Conservation (phyloP, 495 filamentous ascomycete genomes). For the Articulospora tetracladia region DNA sequence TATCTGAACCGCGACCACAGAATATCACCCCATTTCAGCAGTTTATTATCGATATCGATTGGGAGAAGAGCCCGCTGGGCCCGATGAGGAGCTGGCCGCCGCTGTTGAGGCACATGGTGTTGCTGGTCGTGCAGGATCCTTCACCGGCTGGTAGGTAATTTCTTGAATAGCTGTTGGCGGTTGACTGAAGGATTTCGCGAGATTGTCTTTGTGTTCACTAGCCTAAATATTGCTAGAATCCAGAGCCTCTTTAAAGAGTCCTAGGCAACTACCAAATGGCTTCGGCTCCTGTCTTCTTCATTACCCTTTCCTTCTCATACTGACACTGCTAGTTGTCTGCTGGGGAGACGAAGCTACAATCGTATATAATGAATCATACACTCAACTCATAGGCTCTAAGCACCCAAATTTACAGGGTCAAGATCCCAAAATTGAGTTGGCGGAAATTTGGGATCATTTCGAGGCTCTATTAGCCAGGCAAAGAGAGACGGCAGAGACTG, state of each 20-base stretch:
- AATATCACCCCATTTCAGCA: constrained; percentile 15
- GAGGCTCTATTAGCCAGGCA: constrained; percentile 59
- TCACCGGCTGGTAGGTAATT: constrained; percentile 63
- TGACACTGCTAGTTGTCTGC: constrained; percentile 64
- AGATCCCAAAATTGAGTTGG: constrained; percentile 55
- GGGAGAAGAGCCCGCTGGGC: constrained; percentile 57
- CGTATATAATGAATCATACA: constrained; percentile 70
- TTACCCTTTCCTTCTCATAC: too few species aligned
- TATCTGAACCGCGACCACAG: constrained; percentile 2
- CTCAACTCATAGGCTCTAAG: constrained; percentile 60
- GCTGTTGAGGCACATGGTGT: constrained; percentile 60
- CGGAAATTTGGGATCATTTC: constrained; percentile 63
- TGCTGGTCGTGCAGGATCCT: constrained; percentile 64
- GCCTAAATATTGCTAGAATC: too few species aligned
- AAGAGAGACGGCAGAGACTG: constrained; percentile 45
- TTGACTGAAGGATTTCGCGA: too few species aligned
- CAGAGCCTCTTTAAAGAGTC: too few species aligned
- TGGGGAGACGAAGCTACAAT: constrained; percentile 61
- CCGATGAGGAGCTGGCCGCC: constrained; percentile 58
- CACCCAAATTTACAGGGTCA: constrained; percentile 64
- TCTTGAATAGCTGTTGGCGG: constrained; percentile 59
- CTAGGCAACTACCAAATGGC: too few species aligned
- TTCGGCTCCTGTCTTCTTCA: too few species aligned
- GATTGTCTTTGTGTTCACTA: too few species aligned
- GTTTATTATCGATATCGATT: constrained; percentile 42